These are phyloP conservation scores for Endotrypanum monterogeii DNA, from an alignment of 208 protist species.

Conservation along the genomic window DNA sequence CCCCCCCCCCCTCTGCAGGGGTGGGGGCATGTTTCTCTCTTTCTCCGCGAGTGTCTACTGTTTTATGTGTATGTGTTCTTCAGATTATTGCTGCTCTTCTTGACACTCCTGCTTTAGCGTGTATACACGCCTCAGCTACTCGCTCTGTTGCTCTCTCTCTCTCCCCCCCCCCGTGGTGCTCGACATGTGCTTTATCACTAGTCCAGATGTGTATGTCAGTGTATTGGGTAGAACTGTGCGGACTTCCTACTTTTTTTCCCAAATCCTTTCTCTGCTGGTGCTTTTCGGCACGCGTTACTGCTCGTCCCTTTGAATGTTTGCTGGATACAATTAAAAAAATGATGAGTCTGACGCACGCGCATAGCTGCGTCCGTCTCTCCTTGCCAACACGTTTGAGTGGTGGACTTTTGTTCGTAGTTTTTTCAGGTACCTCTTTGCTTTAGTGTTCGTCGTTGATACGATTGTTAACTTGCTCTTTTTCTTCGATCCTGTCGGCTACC, in stretches of 20 bases:
- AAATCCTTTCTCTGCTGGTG: neutral
- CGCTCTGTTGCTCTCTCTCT: neutral
- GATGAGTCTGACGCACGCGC: conserved; percentile 2
- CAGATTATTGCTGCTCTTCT: neutral
- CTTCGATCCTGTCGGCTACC: neutral
- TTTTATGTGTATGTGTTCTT: neutral
- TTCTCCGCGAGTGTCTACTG: neutral
- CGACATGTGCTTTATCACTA: neutral
- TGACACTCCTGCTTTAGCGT: neutral
- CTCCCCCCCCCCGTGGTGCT: neutral
- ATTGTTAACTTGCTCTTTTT: conserved; percentile 1
- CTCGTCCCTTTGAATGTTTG: neutral
- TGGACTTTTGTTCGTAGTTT: neutral
- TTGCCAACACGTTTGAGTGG: neutral
- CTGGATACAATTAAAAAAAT: neutral
- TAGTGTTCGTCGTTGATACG: neutral
- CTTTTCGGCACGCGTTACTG: neutral
- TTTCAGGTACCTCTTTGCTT: conserved; percentile 1
- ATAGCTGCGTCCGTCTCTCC: neutral
- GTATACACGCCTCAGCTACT: neutral
- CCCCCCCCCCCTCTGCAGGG: neutral
- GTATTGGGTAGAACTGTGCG: neutral
- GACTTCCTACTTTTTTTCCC: neutral
- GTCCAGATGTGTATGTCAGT: neutral
- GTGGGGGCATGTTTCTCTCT: neutral